Conservation (phyloP, 331 rosid species). For the Rhamnella rubrinervis region DNA sequence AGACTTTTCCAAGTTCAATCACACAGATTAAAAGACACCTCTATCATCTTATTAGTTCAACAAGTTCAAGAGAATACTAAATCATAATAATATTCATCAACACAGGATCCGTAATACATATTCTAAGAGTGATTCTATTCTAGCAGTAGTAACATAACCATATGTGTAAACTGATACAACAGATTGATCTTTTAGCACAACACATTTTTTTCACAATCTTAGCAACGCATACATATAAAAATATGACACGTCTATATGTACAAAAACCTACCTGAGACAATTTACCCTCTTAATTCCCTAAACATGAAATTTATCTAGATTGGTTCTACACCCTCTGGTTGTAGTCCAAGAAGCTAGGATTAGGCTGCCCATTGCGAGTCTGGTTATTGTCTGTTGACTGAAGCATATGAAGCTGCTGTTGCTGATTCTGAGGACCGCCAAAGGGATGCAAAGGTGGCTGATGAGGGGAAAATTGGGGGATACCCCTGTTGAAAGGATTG, state of each 20-base stretch:
- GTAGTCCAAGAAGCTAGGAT: constrained; percentile 53
- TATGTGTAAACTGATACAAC: constrained; percentile 20
- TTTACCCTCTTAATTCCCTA: constrained; percentile 29
- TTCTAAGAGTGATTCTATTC: constrained; percentile 6
- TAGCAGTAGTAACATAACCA: constrained; percentile 13
- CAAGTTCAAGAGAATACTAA: background rate
- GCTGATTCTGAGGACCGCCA: constrained; percentile 41
- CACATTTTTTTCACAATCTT: constrained; percentile 28
- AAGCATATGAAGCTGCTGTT: constrained; percentile 48
- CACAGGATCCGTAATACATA: constrained; percentile 7
- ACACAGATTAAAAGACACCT: background rate
- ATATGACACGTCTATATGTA: constrained; percentile 33
- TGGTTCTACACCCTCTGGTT: constrained; percentile 45
- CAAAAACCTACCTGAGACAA: constrained; percentile 47
- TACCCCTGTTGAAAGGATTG: constrained; percentile 52
- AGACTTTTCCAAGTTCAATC: too few relatives aligned
- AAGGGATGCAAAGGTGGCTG: constrained; percentile 51
- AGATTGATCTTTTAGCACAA: constrained; percentile 18
- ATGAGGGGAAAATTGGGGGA: constrained; percentile 58
- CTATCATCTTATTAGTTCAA: background rate
- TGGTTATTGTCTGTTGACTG: constrained; percentile 44
- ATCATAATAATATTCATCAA: background rate
- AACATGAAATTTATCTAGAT: constrained; percentile 24
- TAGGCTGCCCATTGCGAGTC: constrained; percentile 39
- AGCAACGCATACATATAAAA: constrained; percentile 26